These are phyloP conservation scores for Cornus controversa DNA, from an alignment of 148 eudicot species.

Conservation along the genomic window DNA sequence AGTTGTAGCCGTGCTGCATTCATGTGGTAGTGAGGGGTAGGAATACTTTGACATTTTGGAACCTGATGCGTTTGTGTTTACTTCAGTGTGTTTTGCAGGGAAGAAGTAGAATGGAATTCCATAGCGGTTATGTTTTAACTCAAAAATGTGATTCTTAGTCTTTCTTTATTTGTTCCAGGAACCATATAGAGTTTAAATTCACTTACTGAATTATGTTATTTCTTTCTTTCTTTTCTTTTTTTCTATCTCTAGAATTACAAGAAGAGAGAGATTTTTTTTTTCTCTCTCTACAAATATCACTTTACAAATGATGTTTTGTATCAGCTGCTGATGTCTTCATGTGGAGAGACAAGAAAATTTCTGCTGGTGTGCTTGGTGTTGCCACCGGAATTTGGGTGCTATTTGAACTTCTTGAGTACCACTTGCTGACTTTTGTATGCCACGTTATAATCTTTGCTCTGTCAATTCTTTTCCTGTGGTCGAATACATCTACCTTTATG, in stretches of 20 bases:
- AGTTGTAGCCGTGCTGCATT: too few species aligned
- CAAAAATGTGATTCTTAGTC: background rate
- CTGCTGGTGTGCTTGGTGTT: slow-evolving; percentile 32
- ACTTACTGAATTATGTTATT: background rate
- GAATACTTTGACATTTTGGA: background rate
- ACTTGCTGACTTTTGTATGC: slow-evolving; percentile 29
- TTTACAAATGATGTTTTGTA: background rate
- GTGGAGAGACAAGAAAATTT: slow-evolving; percentile 39
- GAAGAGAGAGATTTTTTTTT: background rate
- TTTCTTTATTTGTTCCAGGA: background rate
- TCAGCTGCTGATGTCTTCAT: slow-evolving; percentile 40
- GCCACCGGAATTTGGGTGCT: slow-evolving; percentile 32
- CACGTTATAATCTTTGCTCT: slow-evolving; percentile 26
- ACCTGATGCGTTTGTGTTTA: background rate
- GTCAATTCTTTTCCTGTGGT: slow-evolving; percentile 34
- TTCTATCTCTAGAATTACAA: background rate
- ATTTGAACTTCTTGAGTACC: slow-evolving; percentile 35
- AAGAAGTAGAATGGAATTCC: background rate
- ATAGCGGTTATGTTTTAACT: too few species aligned
- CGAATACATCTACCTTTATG: slow-evolving; percentile 32
- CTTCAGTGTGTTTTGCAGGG: background rate
- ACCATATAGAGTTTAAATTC: background rate
- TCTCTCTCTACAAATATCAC: background rate
- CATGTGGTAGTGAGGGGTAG: too few species aligned
- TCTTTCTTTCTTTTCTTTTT: background rate